Percentiles rank a stretch among this genome's conserved stretches.
phyloP scores from a whole-genome alignment of 371 early-diverging fungal genomes.

The Mortierella sp. region DNA sequence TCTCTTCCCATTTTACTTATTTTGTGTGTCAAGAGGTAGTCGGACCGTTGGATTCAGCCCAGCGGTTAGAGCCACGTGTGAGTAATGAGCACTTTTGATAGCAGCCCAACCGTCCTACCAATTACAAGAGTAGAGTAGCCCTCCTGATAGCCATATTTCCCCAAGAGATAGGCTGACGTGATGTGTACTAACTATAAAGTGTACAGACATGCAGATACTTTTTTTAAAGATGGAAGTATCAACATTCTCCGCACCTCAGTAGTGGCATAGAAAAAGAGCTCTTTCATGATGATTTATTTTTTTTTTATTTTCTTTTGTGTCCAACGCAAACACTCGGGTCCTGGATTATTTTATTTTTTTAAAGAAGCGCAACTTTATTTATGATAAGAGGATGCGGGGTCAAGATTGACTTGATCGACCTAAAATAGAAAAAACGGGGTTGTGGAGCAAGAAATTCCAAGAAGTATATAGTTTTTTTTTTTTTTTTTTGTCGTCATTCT shows the following conservation, averaged over 20 bases:
- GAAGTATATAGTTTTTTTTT: background rate
- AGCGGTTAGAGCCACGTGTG: background rate
- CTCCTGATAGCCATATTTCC: background rate
- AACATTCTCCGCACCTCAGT: too few relatives aligned
- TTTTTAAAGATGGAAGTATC: too few relatives aligned
- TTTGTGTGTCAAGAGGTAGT: too few relatives aligned
- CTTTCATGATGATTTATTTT: too few relatives aligned
- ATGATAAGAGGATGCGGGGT: constrained; percentile 14
- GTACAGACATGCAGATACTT: too few relatives aligned
- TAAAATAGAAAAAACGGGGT: constrained; percentile 7
- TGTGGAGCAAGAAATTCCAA: constrained; percentile 2
- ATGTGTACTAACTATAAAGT: background rate
- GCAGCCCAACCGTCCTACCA: too few relatives aligned
- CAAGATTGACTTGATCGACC: background rate
- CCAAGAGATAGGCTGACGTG: background rate
- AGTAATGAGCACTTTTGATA: background rate
- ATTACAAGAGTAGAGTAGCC: too few relatives aligned
- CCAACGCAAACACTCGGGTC: background rate
- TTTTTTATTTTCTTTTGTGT: too few relatives aligned
- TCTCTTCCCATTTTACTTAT: too few relatives aligned
- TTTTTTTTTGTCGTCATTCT: too few relatives aligned
- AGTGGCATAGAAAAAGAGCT: too few relatives aligned
- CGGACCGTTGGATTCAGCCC: too few relatives aligned
- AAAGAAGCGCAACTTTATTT: constrained; percentile 12
- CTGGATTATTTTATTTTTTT: background rate